Percentiles rank a stretch among this genome's conserved stretches.
phyloP scores from a whole-genome alignment of 345 rosid species.

The Arabis hirsuta region DNA sequence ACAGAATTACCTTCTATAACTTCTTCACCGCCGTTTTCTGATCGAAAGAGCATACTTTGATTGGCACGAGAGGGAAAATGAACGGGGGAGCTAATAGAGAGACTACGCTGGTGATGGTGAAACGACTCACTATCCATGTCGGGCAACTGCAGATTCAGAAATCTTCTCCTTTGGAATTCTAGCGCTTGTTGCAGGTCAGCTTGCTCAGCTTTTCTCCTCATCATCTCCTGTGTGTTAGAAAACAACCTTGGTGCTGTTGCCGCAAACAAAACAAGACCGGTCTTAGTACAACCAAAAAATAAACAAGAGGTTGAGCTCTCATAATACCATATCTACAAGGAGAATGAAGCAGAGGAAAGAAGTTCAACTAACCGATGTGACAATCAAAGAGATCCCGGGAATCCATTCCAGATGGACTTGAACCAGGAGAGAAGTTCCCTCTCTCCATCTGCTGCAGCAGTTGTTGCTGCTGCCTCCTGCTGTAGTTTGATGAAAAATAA shows the following conservation, averaged over 20 bases:
- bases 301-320: constrained; percentile 22
- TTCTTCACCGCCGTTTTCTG: constrained; percentile 52
- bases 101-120: constrained; percentile 68
- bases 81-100: constrained; percentile 68
- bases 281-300: constrained; percentile 14
- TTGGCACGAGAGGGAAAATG: constrained; percentile 44
- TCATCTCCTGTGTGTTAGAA: constrained; percentile 61
- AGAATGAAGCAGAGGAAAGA: background rate
- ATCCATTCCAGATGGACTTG: constrained; percentile 66
- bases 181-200: constrained; percentile 88
- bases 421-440: constrained; percentile 73
- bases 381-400: constrained; percentile 67
- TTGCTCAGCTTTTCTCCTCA: constrained; percentile 85
- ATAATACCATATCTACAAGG: constrained; percentile 21
- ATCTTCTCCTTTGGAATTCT: constrained; percentile 82
- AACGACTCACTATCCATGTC: constrained; percentile 60
- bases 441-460: constrained; percentile 78
- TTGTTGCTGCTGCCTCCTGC: constrained; percentile 79
- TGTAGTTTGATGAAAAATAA: constrained; percentile 32
- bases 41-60: constrained; percentile 48
- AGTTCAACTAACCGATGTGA: constrained; percentile 60
- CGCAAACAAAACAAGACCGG: constrained; percentile 22
- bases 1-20: constrained; percentile 51
- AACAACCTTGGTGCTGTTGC: constrained; percentile 68
- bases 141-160: constrained; percentile 84